These are phyloP conservation scores for Suhomyces yuchorum DNA, from an alignment of 1,139 yeast genomes.

Conservation along the genomic window DNA sequence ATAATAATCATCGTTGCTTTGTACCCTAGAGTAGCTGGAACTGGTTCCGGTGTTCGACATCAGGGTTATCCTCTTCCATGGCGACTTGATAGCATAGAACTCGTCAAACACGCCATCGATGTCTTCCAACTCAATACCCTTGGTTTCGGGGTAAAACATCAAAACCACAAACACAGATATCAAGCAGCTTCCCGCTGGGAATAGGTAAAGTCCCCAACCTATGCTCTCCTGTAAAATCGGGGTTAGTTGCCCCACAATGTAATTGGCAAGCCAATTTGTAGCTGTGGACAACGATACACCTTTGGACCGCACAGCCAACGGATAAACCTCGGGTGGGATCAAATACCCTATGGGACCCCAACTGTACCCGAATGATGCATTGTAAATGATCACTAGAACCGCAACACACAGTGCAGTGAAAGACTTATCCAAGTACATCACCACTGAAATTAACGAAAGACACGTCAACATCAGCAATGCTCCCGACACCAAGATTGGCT, in stretches of 20 bases:
- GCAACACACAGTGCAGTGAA: slow-evolving; percentile 52
- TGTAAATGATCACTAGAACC: slow-evolving; percentile 49
- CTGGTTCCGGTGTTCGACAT: slow-evolving; percentile 1
- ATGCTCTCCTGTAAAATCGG: slow-evolving; percentile 51
- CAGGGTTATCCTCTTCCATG: slow-evolving; percentile 16
- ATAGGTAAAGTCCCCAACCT: slow-evolving; percentile 52
- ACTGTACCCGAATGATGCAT: slow-evolving; percentile 56
- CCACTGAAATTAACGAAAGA: slow-evolving; percentile 41
- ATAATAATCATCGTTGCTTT: slow-evolving; percentile 6
- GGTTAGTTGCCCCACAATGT: slow-evolving; percentile 56
- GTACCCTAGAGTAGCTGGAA: slow-evolving; percentile 2
- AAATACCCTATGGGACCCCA: slow-evolving; percentile 63
- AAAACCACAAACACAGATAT: slow-evolving; percentile 47
- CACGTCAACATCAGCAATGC: slow-evolving; percentile 51
- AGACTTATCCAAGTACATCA: slow-evolving; percentile 39
- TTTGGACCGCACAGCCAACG: slow-evolving; percentile 54
- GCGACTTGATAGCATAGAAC: slow-evolving; percentile 18
- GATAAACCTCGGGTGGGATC: slow-evolving; percentile 56
- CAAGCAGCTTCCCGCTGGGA: slow-evolving; percentile 51
- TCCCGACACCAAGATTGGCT: slow-evolving; percentile 53
- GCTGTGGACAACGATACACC: slow-evolving; percentile 59
- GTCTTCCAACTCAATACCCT: slow-evolving; percentile 55
- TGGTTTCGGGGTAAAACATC: slow-evolving; percentile 55
- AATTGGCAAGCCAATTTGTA: slow-evolving; percentile 57
- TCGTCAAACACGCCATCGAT: slow-evolving; percentile 75